Evolutionary conservation across 805 yeast genomes (phyloP), one percentile per base, ranked within the genome.

Genomic region (Wickerhamiella kurtzmanii): DNA sequence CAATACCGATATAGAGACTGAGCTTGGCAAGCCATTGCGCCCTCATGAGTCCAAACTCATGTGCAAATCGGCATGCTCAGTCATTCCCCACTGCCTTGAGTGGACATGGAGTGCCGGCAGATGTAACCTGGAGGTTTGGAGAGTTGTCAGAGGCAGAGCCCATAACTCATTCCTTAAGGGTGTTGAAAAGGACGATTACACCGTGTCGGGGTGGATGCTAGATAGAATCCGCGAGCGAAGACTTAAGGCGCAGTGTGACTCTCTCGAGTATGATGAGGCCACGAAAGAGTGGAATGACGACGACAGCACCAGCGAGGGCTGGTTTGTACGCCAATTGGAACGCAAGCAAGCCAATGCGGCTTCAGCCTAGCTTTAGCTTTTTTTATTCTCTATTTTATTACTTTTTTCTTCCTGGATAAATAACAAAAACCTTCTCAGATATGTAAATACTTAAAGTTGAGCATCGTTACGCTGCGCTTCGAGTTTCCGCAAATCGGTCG

Each of bases 401-500:
- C 15, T 22, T 17, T n/a, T 20, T 16, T 25, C 6, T 25, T 25
- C 6, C 11, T 11, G 6, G 6, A 6, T 25, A 6, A 6, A 6
- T 25, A 25, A 25, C 9, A 25, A 25, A 6, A 25, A 25, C 32
- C n/a, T n/a, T n/a, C n/a, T n/a, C n/a, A n/a, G n/a, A n/a, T n/a
- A n/a, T n/a, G n/a, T n/a, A n/a, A n/a, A n/a, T n/a, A n/a, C n/a
- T n/a, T 22, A 43, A 15, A 40, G 21, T 32, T 22, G 37, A n/a
- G 44, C 41, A 11, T 35, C 17, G n/a, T 20, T 5, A 20, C 20
- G 44, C 37, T 56, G 58, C 16, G 59, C 28, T 35, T 67, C 71
- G 19, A 46, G 53, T 52, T 68, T 68, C 55, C 96, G 73, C 43
- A 84, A 62, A 48, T 80, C 80, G 0, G 97, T 89, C 48, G 95